phyloP scores from a whole-genome alignment of 805 yeast species.

The Teunomyces aglyptinius region DNA sequence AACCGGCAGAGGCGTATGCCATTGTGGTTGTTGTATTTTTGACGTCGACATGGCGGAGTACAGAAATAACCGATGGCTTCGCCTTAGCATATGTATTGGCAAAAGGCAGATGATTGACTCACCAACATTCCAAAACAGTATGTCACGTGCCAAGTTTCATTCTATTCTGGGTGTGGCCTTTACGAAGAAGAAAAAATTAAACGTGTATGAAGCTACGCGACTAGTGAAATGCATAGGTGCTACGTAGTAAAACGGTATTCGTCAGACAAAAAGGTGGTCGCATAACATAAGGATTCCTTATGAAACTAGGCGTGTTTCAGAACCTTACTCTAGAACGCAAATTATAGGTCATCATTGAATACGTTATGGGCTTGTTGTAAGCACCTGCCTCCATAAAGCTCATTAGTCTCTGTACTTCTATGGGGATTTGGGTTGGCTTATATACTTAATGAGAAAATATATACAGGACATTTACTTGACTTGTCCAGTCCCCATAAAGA shows the following conservation, averaged over 20 bases:
- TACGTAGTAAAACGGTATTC: constrained; percentile 1
- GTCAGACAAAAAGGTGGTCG: constrained; percentile 37
- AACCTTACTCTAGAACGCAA: constrained; percentile 46
- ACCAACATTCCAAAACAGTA: neutral
- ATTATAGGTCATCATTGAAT: constrained; percentile 42
- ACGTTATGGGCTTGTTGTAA: constrained; percentile 5
- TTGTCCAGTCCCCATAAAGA: no score
- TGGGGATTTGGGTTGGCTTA: neutral
- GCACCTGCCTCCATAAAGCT: constrained; percentile 5
- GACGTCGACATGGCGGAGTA: constrained; percentile 12
- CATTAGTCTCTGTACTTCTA: neutral
- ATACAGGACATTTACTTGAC: neutral
- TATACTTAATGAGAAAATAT: neutral
- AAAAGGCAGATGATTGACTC: constrained; percentile 1
- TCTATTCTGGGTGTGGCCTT: no score
- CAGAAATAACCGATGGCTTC: constrained; percentile 1
- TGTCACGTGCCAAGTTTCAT: neutral
- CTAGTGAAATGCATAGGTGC: neutral
- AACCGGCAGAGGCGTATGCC: constrained; percentile 27
- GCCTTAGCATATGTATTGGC: neutral
- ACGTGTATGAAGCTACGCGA: no score
- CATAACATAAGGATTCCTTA: constrained; percentile 32
- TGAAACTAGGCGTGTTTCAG: constrained; percentile 49
- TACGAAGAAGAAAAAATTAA: no score
- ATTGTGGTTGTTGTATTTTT: constrained; percentile 38